Evolutionary conservation across 768 basidiomycete genomes (phyloP).

Genomic region (Serendipita sp.): DNA sequence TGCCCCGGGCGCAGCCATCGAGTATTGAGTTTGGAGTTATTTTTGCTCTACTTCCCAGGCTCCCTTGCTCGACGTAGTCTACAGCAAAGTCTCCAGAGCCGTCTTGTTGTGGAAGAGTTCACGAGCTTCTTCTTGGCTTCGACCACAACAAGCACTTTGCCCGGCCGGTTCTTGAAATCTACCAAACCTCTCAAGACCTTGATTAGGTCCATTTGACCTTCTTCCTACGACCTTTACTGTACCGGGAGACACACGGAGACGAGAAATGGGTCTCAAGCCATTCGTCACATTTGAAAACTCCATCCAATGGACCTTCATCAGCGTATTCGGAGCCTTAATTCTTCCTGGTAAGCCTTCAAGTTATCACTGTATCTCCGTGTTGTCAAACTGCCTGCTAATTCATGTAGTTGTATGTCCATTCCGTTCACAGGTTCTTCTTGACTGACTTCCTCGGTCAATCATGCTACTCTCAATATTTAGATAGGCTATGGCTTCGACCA

Average conservation of each 20-base stretch:
- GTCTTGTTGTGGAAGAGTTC: background rate
- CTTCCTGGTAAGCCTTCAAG: conserved; percentile 13
- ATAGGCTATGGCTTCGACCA: conserved; percentile 11
- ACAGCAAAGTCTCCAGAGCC: background rate
- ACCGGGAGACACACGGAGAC: background rate
- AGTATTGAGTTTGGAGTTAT: too few species aligned
- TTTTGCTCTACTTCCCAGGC: too few species aligned
- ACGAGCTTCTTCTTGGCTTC: background rate
- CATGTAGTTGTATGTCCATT: conserved; percentile 8
- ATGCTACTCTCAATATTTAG: background rate
- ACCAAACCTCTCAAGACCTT: background rate
- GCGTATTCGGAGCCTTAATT: conserved; percentile 22
- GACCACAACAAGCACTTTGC: background rate
- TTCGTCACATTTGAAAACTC: conserved; percentile 2
- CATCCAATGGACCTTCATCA: conserved; percentile 19
- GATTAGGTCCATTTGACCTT: background rate
- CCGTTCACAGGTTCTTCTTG: background rate
- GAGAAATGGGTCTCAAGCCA: conserved; percentile 5
- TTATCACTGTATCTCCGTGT: background rate
- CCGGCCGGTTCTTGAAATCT: too few species aligned
- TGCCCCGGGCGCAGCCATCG: too few species aligned
- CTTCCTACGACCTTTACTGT: background rate
- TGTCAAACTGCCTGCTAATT: background rate
- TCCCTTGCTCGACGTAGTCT: too few species aligned
- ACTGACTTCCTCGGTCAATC: background rate